Base-by-base conservation (phyloP, 306 rosid genomes). In the Malus orientalis region DNA sequence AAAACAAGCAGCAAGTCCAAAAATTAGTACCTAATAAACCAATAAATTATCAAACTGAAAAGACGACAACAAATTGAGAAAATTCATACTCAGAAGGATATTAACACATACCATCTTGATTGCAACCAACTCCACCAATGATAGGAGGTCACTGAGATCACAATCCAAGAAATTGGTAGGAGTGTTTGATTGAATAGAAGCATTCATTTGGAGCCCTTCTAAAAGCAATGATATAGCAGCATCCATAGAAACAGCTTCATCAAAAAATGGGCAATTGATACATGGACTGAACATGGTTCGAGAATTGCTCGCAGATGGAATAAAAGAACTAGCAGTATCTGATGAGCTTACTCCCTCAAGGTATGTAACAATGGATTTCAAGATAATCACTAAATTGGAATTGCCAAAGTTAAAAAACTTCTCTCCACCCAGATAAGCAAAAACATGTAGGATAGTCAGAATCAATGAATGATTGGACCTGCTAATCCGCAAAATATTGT, bases 61-160 rank as follows among this genome's bases (percentile, higher is more conserved):
- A 14, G 25, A 54, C 5, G 20, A 53, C 0, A 8, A 13, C 32
- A 29, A 20, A 13, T 11, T 8, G 18, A 3, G 15, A 71, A 55
- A 57, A 23, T 30, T 54, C 14, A 2, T 22, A 36, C 22, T 36
- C 58, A 0, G 2, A 1, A 15, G 2, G 55, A 18, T 16, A 49
- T 49, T 49, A 16, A 49, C 30, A 16, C 75, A 74, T 90, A 94
- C 98, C 97, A 70, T 81, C 81, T 79, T 81, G 86, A 75, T 76
- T 61, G 95, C 91, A 61, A 90, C 84, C 63, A 94, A 83, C 90
- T 94, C 98, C 87, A 94, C 81, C 85, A 94, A 81, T 11, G 98
- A 87, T n/a, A 90, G 70, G 65, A 85, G 83, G 81, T 92, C 90
- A 25, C 76, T 77, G 73, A 92, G 80, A 74, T 74, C 75, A 29